Base-by-base conservation (phyloP, 768 basidiomycete species). In the Rhizopogon vulgaris region DNA sequence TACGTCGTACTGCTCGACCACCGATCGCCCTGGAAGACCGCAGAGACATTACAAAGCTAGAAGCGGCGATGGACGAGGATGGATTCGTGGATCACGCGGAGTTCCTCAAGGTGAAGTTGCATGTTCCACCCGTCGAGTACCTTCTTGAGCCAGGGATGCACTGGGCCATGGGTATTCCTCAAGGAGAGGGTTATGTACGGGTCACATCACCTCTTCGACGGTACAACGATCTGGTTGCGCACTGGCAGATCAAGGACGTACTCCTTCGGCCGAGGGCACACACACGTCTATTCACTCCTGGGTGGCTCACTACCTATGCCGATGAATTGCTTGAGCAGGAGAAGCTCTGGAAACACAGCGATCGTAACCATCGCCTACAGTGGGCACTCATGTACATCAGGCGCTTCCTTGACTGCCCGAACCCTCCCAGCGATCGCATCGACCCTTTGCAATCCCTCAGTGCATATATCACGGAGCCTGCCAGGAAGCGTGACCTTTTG, bases 161-260 rank as follows among this genome's bases (percentile, higher is more conserved):
- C 63, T 83, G 73, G 74, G 63, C 66, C 5, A 66, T 97, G 59
- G 92, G 87, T 0, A 64, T 90, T n/a, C 72, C 74, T 3, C 77
- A 79, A 2, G 79, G 80, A 38, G 86, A 87, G 56, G 94, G 94
- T 3, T 99, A 99, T 64, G 69, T 77, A 15, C 80, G 89, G 18
- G 82, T 79, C 8, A 97, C 96, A 8, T 91, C 87, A 5, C 96
- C 96, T 0, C 71, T 99, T 40, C 79, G 96, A 38, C 82, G 96
- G 40, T 96, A 82, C 66, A 68, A 71, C 34, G 96, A 99, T 67
- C 65, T 96, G 51, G 65, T 94, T 11, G 71, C 73, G 9, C 96
- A 98, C 69, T 99, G 94, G 92, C 94, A 98, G 66, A 82, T 99
- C 68, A 94, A 96, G 62, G 73, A 84, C 46, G 79, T 78, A 5